phyloP scores from a whole-genome alignment of 2,329 filamentous ascomycete species.

The Aspergillus hiratsukae region DNA sequence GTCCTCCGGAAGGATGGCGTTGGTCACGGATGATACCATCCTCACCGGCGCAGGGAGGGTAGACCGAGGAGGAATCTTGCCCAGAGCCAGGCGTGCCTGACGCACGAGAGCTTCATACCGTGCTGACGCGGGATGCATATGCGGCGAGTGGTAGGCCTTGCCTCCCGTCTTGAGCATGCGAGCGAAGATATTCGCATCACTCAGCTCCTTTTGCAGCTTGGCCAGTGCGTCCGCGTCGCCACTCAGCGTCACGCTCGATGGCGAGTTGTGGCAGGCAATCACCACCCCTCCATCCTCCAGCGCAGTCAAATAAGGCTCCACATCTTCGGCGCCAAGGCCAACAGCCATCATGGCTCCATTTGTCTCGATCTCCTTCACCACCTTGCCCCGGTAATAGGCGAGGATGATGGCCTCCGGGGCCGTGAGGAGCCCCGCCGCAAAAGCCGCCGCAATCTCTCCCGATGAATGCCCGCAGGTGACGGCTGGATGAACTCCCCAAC shows the following conservation, averaged over 20 bases:
- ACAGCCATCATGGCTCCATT: conserved; percentile 10
- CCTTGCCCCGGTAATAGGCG: background rate
- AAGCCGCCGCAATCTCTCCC: no score
- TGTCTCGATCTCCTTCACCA: background rate
- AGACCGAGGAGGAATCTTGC: background rate
- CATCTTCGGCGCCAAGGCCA: conserved; percentile 1
- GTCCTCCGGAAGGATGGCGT: background rate
- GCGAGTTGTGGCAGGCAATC: conserved; percentile 24
- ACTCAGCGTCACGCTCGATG: conserved; percentile 22
- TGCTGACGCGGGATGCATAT: conserved; percentile 21
- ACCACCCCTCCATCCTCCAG: conserved; percentile 16
- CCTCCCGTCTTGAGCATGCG: conserved; percentile 23
- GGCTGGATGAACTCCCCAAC: no score
- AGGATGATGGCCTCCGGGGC: background rate
- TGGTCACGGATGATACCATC: conserved; percentile 1
- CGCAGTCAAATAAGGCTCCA: conserved; percentile 14
- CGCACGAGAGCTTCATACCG: background rate
- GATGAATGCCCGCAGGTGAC: no score
- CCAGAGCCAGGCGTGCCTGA: background rate
- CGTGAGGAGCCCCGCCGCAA: no score
- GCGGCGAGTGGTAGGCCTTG: conserved; percentile 27
- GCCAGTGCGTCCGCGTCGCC: conserved; percentile 19
- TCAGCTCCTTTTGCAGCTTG: conserved; percentile 10
- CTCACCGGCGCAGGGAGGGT: background rate
- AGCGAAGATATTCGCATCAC: conserved; percentile 22